Evolutionary conservation across 257 asterid species (phyloP).

Genomic region (Solanum rostratum): DNA sequence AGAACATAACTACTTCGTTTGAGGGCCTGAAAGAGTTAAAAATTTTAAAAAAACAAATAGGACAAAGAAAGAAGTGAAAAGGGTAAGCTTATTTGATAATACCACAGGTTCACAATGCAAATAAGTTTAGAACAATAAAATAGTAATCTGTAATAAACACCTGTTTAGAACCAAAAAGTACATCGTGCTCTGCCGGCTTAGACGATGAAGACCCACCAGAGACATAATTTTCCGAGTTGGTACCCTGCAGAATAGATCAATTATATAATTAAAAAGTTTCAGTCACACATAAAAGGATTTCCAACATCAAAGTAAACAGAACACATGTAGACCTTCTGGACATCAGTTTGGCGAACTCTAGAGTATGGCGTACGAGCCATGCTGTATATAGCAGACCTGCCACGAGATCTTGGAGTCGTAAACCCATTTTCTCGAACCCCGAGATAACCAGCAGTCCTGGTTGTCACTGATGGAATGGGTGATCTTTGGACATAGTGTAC

Average conservation of each 20-base stretch:
- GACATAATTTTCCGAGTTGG: conserved; percentile 22
- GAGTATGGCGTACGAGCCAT: conserved; percentile 95
- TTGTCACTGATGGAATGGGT: conserved; percentile 20
- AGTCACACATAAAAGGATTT: not conserved
- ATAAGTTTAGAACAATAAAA: not conserved
- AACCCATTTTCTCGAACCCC: conserved; percentile 51
- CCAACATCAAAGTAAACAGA: not conserved
- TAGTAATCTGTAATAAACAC: conserved; percentile 18
- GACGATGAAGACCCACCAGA: conserved; percentile 34
- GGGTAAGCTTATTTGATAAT: not conserved
- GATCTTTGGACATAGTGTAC: conserved; percentile 33
- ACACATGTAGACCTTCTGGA: conserved; percentile 32
- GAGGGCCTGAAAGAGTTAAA: conserved; percentile 35
- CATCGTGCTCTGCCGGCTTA: conserved; percentile 23
- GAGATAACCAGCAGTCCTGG: conserved; percentile 8
- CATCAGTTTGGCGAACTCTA: conserved; percentile 40
- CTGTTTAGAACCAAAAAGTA: conserved; percentile 23
- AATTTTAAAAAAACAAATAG: not conserved
- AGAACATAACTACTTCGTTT: conserved; percentile 74
- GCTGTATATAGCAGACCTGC: conserved; percentile 79
- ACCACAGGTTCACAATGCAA: not conserved
- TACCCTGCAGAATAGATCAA: conserved; percentile 38
- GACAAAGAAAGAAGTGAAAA: conserved; percentile 1
- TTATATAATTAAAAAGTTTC: not conserved
- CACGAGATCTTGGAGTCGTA: conserved; percentile 60